Evolutionary conservation across 805 yeast genomes (phyloP).

Genomic region (Saccharomycopsis sp.): DNA sequence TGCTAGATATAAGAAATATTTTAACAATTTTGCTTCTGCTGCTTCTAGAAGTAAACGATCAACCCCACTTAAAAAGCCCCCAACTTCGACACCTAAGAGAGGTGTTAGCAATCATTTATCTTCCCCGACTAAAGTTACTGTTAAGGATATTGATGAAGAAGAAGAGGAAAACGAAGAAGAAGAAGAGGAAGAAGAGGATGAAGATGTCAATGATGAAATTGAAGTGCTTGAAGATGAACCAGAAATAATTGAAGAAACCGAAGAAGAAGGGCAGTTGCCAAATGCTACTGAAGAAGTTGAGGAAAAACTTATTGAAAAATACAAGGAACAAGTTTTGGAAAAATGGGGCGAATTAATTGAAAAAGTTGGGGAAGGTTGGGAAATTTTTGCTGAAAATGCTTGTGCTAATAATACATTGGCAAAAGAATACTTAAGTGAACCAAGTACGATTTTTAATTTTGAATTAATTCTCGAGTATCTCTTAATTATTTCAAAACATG

Average conservation of each 20-base stretch:
- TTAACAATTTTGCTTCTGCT: too few species aligned
- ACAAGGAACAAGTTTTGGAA: constrained; percentile 6
- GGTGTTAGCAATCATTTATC: neutral
- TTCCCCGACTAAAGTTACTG: too few species aligned
- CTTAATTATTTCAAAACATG: constrained; percentile 20
- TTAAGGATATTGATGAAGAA: neutral
- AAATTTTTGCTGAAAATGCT: neutral
- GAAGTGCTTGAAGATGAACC: constrained; percentile 9
- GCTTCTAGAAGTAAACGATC: constrained; percentile 23
- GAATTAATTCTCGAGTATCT: constrained; percentile 22
- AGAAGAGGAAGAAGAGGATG: constrained; percentile 13
- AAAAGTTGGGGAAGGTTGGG: constrained; percentile 1
- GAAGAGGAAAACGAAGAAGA: constrained; percentile 16
- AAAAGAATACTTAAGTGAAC: constrained; percentile 12
- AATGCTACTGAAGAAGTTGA: neutral
- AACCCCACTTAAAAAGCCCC: constrained; percentile 26
- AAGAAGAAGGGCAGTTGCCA: constrained; percentile 2
- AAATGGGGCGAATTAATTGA: constrained; percentile 1
- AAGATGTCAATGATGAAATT: neutral
- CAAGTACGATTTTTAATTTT: constrained; percentile 8
- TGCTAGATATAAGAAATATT: constrained; percentile 24
- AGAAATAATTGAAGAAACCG: constrained; percentile 4
- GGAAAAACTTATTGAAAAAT: constrained; percentile 1
- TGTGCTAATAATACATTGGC: constrained; percentile 3
- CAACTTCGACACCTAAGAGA: constrained; percentile 1